A percentile compares a stretch with the other conserved stretches of the same genome.
phyloP scores from a whole-genome alignment of 129 eudicot genomes.

The Oenanthe sinensis region DNA sequence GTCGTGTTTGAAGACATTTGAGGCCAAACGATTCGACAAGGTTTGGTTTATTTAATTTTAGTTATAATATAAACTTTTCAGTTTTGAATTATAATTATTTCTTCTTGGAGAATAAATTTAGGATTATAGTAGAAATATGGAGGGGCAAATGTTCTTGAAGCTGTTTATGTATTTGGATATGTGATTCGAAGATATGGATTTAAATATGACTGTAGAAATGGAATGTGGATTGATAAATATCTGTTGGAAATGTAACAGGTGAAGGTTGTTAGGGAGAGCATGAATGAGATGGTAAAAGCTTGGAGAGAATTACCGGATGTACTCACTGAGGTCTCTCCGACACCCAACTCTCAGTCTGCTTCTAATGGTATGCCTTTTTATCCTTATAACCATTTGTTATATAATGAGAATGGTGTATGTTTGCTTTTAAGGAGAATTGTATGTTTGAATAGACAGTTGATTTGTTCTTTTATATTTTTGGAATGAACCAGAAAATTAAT shows the following conservation, averaged over 20 bases:
- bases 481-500: not conserved
- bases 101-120: too few species aligned
- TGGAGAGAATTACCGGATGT: constrained; percentile 87
- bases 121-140: not conserved
- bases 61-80: not conserved
- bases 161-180: too few species aligned
- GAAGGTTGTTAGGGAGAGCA: constrained; percentile 78
- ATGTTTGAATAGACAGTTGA: not conserved
- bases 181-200: not conserved
- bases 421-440: not conserved
- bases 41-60: constrained; percentile 23
- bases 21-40: constrained; percentile 79
- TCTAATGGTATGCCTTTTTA: constrained; percentile 41
- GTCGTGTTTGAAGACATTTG: constrained; percentile 63
- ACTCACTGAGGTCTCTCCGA: constrained; percentile 42
- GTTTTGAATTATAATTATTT: too few species aligned
- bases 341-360: constrained; percentile 45
- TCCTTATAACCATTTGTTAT: not conserved
- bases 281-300: constrained; percentile 80
- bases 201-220: too few species aligned
- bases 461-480: not conserved
- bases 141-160: not conserved
- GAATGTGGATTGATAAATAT: not conserved
- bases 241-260: constrained; percentile 42
- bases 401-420: not conserved